Percentiles rank a stretch among this genome's conserved stretches.
Evolutionary conservation across 1,284 basidiomycete species (phyloP).

Genomic region (Ganoderma lucidum): DNA sequence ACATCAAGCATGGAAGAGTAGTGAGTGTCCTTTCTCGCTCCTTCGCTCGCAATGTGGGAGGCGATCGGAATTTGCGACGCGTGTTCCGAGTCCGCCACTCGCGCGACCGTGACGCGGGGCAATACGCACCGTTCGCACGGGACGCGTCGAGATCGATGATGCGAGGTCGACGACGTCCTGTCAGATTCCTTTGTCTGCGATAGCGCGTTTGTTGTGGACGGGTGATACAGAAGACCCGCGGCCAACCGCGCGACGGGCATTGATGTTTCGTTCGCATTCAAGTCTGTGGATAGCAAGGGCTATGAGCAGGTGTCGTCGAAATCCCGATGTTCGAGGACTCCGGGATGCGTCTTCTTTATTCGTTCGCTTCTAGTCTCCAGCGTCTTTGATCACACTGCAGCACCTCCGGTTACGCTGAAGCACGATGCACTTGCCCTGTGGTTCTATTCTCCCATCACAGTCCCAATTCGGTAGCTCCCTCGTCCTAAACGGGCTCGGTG

Average conservation of each 20-base stretch:
- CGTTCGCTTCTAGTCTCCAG: neutral
- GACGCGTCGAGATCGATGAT: neutral
- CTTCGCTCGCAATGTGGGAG: neutral
- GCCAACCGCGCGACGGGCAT: neutral
- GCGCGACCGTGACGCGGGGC: too few relatives aligned
- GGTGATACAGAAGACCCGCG: neutral
- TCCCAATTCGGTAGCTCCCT: neutral
- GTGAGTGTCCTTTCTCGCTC: conserved; percentile 16
- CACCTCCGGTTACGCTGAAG: neutral
- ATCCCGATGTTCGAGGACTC: neutral
- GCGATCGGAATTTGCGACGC: neutral
- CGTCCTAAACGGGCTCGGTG: neutral
- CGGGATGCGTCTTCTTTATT: neutral
- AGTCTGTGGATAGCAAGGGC: neutral
- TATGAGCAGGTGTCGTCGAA: neutral
- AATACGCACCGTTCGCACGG: neutral
- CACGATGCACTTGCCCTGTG: neutral
- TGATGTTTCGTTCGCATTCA: neutral
- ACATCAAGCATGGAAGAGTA: conserved; percentile 23
- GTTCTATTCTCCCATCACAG: neutral
- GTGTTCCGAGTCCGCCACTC: neutral
- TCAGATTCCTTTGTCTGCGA: neutral
- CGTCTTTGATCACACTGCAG: neutral
- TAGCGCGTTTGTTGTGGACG: neutral
- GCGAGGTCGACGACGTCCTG: neutral